Evolutionary conservation across 495 filamentous ascomycete species (phyloP).

Genomic region (Trichoderma erinaceum): DNA sequence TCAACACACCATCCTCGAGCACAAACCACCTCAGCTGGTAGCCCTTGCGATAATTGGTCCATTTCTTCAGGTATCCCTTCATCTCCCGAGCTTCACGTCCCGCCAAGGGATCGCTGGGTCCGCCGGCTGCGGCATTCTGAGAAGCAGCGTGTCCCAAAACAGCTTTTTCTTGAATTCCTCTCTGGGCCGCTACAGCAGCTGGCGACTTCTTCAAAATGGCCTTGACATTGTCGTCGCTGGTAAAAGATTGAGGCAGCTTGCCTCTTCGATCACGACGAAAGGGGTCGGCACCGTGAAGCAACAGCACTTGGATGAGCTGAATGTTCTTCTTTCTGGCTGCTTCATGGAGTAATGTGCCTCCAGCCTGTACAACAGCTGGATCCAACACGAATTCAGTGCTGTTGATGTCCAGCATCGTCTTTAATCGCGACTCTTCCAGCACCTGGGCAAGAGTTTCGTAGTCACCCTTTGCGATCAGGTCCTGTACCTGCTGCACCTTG

Average conservation of each 20-base stretch:
- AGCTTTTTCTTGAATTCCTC: conserved; percentile 93
- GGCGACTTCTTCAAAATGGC: conserved; percentile 89
- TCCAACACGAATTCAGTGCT: conserved; percentile 82
- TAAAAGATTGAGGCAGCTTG: conserved; percentile 92
- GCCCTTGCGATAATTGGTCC: conserved; percentile 96
- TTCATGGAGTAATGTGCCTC: conserved; percentile 89
- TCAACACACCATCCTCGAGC: conserved; percentile 91
- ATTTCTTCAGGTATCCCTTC: conserved; percentile 98
- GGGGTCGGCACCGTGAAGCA: conserved; percentile 95
- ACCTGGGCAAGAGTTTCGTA: conserved; percentile 74
- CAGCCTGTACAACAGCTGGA: conserved; percentile 60
- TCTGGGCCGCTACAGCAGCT: conserved; percentile 86
- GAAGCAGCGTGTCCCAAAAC: conserved; percentile 72
- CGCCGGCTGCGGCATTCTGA: conserved; percentile 49
- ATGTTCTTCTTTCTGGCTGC: conserved; percentile 81
- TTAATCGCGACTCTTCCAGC: conserved; percentile 76
- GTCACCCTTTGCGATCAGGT: conserved; percentile 60
- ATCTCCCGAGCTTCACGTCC: conserved; percentile 89
- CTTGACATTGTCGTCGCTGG: conserved; percentile 84
- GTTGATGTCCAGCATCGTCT: conserved; percentile 83
- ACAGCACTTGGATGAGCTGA: conserved; percentile 75
- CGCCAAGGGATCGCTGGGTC: conserved; percentile 58
- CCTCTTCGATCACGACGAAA: conserved; percentile 92
- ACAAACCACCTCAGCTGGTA: conserved; percentile 98
- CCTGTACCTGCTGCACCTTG: conserved; percentile 76